phyloP scores from a whole-genome alignment of 2,329 filamentous ascomycete species.

The Orbilia brochopaga region DNA sequence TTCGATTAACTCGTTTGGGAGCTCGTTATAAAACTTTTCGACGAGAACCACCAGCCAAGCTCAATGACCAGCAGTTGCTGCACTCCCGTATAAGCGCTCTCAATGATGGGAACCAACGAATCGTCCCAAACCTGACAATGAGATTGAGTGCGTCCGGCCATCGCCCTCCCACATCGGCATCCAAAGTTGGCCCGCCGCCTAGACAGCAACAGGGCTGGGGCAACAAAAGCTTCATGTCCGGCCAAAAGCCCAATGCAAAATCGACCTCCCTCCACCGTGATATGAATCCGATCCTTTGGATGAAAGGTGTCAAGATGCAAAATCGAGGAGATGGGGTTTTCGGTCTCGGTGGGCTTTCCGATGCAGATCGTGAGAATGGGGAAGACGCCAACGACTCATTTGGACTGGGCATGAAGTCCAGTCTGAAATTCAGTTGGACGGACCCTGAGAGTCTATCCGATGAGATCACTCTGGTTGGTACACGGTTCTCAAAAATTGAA shows the following conservation, averaged over 20 bases:
- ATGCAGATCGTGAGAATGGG: constrained; percentile 22
- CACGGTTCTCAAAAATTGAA: constrained; percentile 67
- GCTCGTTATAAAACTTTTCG: constrained; percentile 85
- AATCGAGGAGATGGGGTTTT: constrained; percentile 55
- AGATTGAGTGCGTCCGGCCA: constrained; percentile 27
- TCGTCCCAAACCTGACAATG: constrained; percentile 14
- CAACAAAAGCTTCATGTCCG: constrained; percentile 44
- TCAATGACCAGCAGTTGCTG: constrained; percentile 15
- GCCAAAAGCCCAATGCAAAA: constrained; percentile 37
- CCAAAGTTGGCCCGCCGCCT: constrained; percentile 18
- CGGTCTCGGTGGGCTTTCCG: constrained; percentile 40
- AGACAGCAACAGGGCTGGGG: constrained; percentile 23
- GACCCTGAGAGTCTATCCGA: constrained; percentile 64
- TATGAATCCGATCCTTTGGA: constrained; percentile 68
- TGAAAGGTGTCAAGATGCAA: constrained; percentile 69
- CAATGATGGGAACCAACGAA: constrained; percentile 22
- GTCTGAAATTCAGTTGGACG: constrained; percentile 54
- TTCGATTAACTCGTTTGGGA: constrained; percentile 74
- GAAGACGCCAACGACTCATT: constrained; percentile 10
- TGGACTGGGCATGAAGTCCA: constrained; percentile 28
- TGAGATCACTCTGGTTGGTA: constrained; percentile 68
- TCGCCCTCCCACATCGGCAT: constrained; percentile 22
- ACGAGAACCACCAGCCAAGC: constrained; percentile 64
- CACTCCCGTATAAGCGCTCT: constrained; percentile 20
- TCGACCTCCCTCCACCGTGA: constrained; percentile 55